Conservation (phyloP, 2,329 filamentous ascomycete species). For the Phialophora verrucosa region DNA sequence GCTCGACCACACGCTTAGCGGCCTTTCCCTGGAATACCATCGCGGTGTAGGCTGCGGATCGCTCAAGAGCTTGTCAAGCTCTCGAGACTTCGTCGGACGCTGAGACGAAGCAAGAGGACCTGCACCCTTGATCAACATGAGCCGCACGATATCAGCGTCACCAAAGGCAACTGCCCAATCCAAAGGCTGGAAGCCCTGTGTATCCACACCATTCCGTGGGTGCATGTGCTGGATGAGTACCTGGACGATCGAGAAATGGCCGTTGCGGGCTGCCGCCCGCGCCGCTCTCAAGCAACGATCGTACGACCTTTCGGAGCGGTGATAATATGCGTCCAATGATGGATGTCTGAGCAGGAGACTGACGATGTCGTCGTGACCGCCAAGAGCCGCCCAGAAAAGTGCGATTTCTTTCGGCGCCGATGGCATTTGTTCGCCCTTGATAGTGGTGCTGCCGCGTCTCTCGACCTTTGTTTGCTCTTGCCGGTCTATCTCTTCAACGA, state of each 20-base stretch:
- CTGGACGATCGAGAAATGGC: background rate
- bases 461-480: background rate
- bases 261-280: background rate
- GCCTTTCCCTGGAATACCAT: slow-evolving; percentile 1
- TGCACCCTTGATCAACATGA: slow-evolving; percentile 4
- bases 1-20: background rate
- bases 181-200: background rate
- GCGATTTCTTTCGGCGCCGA: background rate
- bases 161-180: slow-evolving; percentile 4
- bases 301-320: background rate
- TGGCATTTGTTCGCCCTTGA: slow-evolving; percentile 3
- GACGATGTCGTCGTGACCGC: background rate
- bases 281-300: background rate
- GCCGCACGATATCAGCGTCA: background rate
- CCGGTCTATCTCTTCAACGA: background rate
- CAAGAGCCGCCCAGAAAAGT: slow-evolving; percentile 6
- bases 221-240: background rate
- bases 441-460: background rate
- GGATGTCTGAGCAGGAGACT: background rate
- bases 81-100: background rate
- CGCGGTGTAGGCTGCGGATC: background rate
- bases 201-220: background rate
- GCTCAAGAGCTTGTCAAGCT: background rate
- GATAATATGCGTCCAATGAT: background rate
- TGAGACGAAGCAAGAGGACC: background rate